A percentile compares a stretch with the other conserved stretches of the same genome.
These are phyloP conservation scores for Chalciporus sphaerocephalus DNA, from an alignment of 768 basidiomycete species.

Conservation along the genomic window DNA sequence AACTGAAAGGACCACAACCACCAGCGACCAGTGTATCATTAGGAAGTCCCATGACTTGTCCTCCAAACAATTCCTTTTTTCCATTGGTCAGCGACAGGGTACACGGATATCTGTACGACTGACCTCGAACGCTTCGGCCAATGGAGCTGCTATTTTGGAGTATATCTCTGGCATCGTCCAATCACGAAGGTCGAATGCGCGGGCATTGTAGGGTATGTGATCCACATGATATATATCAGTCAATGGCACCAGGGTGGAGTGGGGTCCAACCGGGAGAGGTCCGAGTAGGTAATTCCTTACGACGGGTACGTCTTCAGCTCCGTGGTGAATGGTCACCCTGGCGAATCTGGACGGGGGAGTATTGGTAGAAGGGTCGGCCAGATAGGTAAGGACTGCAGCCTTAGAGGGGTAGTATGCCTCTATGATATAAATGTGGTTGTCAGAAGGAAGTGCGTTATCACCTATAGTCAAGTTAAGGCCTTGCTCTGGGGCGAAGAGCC, in stretches of 20 bases:
- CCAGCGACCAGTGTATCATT: constrained; percentile 50
- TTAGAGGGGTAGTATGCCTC: constrained; percentile 50
- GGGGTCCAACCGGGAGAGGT: constrained; percentile 44
- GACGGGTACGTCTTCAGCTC: constrained; percentile 36
- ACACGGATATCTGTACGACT: constrained; percentile 1
- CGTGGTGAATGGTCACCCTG: constrained; percentile 50
- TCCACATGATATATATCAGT: constrained; percentile 51
- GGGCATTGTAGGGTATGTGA: constrained; percentile 52
- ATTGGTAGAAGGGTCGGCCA: constrained; percentile 31
- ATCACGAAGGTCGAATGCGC: constrained; percentile 32
- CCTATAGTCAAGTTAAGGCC: constrained; percentile 46
- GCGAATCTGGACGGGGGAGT: constrained; percentile 39
- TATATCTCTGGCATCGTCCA: constrained; percentile 29
- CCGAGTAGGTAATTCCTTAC: constrained; percentile 56
- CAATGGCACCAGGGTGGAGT: constrained; percentile 39
- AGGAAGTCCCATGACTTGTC: constrained; percentile 37
- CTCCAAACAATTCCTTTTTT: constrained; percentile 48
- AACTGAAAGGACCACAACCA: constrained; percentile 49
- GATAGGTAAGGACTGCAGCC: constrained; percentile 41
- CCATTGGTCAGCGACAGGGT: background rate
- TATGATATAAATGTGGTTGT: constrained; percentile 50
- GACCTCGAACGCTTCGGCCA: constrained; percentile 42
- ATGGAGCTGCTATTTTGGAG: constrained; percentile 30
- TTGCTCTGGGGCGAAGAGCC: constrained; percentile 41
- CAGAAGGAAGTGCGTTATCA: constrained; percentile 32